Evolutionary conservation across 2,329 filamentous ascomycete species (phyloP).

Genomic region (Penicillium sp.): DNA sequence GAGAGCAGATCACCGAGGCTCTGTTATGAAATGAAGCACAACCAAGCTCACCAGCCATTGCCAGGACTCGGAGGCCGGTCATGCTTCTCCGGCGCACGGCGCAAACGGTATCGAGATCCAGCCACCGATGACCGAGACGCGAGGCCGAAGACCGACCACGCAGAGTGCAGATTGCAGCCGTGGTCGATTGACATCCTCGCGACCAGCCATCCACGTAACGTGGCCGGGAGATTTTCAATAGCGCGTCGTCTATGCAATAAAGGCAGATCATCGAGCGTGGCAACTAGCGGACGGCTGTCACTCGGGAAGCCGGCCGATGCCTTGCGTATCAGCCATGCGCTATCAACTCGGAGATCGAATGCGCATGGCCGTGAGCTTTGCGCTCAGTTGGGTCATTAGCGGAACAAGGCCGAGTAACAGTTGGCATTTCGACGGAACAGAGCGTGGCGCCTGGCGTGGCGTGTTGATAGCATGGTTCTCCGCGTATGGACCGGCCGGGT

Average conservation of each 20-base stretch:
- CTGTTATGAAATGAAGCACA: not conserved
- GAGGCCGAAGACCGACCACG: not conserved
- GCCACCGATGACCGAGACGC: not conserved
- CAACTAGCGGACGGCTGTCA: not conserved
- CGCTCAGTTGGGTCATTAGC: not conserved
- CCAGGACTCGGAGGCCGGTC: not conserved
- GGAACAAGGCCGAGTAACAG: not conserved
- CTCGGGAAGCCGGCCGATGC: not conserved
- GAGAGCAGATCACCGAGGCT: not conserved
- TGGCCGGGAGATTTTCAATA: constrained; percentile 18
- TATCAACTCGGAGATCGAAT: not conserved
- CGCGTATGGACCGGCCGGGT: not conserved
- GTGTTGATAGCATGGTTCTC: not conserved
- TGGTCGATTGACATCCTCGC: constrained; percentile 2
- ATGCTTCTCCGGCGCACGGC: not conserved
- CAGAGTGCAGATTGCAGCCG: not conserved
- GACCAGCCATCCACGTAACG: constrained; percentile 8
- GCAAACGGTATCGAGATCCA: not conserved
- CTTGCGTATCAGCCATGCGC: not conserved
- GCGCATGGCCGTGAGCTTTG: not conserved
- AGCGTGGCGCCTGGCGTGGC: constrained; percentile 1
- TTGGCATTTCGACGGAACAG: not conserved
- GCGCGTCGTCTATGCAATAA: not conserved
- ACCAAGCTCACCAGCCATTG: not conserved
- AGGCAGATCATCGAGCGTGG: not conserved